Base-by-base conservation (phyloP, 73 alveolate genomes). In the Paramecium sexaurelia region DNA sequence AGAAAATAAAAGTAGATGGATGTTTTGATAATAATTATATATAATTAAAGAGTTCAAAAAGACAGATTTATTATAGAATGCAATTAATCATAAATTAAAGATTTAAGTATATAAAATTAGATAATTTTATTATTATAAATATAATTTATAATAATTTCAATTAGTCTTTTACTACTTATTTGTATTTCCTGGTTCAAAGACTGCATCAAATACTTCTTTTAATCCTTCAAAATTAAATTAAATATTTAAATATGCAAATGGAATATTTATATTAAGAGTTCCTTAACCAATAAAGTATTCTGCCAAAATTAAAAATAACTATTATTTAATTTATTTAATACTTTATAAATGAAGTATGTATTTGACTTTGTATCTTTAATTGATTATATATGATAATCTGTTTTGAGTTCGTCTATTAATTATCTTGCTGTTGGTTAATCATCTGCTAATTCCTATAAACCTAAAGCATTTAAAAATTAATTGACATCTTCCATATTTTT, bases 391-490 rank as follows among this genome's bases (percentile, higher is more conserved):
- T 36, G 0, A 7, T 15, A 36, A 6, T 73, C 57, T 0, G 4
- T 39, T 8, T 27, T 36, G 15, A 39, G 7, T 73, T 73, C 87
- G 10, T 73, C 35, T 13, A 73, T 20, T 39, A 73, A 36, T 36
- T 73, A 33, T 36, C 87, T 73, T 33, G 87, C 87, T 36, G 87
- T 33, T 4, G 87, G 87, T 39, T 73, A 17, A 0, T 73, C 87
- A 5, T 73, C 66, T 3, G 57, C 87, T n/a, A 73, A 39, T 17
- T 73, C 87, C 15, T 35, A 5, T 27, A 73, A 22, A 2, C 87
- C 87, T 20, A 73, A 15, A 3, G 87, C 17, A 11, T 33, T 73
- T 35, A 73, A 73, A 10, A 73, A 36, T 73, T 36, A 9, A 33
- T 33, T 39, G 1, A 73, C 66, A n/a, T 73, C 87, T 36, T 73